A percentile compares a stretch with the other conserved stretches of the same genome.
These are phyloP conservation scores for Glomus cerebriforme DNA, from an alignment of 192 early-diverging fungal genomes.

Conservation along the genomic window DNA sequence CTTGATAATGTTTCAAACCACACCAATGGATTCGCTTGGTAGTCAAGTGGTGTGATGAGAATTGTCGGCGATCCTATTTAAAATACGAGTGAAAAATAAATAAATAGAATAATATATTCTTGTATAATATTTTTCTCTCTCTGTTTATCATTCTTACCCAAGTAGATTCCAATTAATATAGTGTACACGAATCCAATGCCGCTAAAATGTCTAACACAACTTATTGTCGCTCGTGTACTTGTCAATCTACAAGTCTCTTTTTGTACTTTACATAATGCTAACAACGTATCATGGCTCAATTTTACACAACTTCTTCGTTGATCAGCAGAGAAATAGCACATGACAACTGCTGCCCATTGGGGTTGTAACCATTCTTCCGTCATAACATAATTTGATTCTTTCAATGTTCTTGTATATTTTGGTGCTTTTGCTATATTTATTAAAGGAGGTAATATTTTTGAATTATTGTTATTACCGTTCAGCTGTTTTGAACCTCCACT, in stretches of 20 bases:
- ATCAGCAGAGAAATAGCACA: conserved; percentile 55
- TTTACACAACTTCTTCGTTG: conserved; percentile 45
- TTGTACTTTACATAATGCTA: conserved; percentile 65
- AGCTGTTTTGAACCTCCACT: background rate
- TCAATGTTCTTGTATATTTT: conserved; percentile 60
- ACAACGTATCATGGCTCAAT: conserved; percentile 55
- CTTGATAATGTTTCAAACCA: conserved; percentile 42
- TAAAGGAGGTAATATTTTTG: conserved; percentile 57
- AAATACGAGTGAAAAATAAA: background rate
- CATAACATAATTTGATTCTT: conserved; percentile 59
- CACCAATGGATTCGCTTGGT: conserved; percentile 36
- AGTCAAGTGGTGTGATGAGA: conserved; percentile 37
- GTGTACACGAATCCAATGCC: conserved; percentile 48
- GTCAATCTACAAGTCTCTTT: conserved; percentile 61
- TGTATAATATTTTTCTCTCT: background rate
- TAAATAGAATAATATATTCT: background rate
- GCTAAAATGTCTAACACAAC: conserved; percentile 40
- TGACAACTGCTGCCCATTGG: conserved; percentile 56
- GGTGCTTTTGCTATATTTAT: conserved; percentile 68
- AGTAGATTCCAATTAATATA: conserved; percentile 42
- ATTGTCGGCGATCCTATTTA: conserved; percentile 47
- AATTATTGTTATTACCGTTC: conserved; percentile 37
- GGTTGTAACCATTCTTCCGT: conserved; percentile 55
- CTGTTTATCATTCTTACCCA: conserved; percentile 31
- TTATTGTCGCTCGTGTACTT: conserved; percentile 46